phyloP scores from a whole-genome alignment of 106 monocot genomes.

The Hemerocallis citrina region DNA sequence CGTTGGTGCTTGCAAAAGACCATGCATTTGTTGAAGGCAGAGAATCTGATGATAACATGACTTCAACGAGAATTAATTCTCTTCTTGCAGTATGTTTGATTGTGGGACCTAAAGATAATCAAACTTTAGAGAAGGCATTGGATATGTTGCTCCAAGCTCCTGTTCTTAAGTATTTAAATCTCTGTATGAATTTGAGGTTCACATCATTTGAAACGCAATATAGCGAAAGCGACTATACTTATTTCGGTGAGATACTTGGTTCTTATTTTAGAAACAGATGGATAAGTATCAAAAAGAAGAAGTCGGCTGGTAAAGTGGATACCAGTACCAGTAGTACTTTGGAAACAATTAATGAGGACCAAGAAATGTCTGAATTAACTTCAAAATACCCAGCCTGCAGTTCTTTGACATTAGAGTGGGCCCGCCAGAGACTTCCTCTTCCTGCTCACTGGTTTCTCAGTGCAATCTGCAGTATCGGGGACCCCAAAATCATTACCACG shows the following conservation, averaged over 20 bases:
- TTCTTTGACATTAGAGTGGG: conserved; percentile 58
- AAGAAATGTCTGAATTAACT: conserved; percentile 22
- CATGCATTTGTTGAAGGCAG: conserved; percentile 1
- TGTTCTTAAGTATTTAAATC: conserved; percentile 49
- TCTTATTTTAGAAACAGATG: conserved; percentile 68
- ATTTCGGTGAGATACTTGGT: conserved; percentile 42
- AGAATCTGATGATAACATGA: conserved; percentile 5
- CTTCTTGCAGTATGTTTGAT: conserved; percentile 54
- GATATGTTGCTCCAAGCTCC: conserved; percentile 46
- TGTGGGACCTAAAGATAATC: conserved; percentile 49
- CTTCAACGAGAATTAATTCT: conserved; percentile 42
- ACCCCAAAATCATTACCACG: conserved; percentile 12
- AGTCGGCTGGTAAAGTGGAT: conserved; percentile 22
- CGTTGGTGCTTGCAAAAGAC: conserved; percentile 11
- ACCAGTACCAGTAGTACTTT: conserved; percentile 21
- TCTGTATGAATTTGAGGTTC: conserved; percentile 30
- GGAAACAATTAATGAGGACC: conserved; percentile 80
- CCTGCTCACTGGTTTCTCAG: conserved; percentile 92
- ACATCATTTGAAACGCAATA: conserved; percentile 39
- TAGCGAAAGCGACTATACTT: conserved; percentile 42
- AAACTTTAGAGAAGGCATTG: conserved; percentile 43
- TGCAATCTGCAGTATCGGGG: conserved; percentile 41
- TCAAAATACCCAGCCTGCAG: conserved; percentile 15
- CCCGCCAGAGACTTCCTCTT: conserved; percentile 77
- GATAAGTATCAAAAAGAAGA: conserved; percentile 66